A percentile compares a stretch with the other conserved stretches of the same genome.
Conservation (phyloP, 768 basidiomycete genomes). For the Leucocoprinus leucothites region DNA sequence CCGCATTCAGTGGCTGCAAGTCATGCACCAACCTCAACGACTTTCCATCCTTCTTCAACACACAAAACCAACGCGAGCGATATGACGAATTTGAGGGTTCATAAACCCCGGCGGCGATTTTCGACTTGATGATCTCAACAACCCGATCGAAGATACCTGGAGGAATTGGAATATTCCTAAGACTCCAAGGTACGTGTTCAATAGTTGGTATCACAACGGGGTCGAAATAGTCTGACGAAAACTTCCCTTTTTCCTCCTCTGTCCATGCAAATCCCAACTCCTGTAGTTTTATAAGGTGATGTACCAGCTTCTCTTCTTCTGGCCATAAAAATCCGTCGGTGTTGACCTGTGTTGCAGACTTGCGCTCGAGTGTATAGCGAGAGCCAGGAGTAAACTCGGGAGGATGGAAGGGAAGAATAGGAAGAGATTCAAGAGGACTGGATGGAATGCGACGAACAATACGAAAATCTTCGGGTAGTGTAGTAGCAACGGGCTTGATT, state of each 20-base stretch:
- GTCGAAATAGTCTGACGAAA: too few relatives aligned
- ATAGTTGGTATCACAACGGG: too few relatives aligned
- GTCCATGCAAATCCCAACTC: too few relatives aligned
- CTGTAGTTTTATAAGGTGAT: too few relatives aligned
- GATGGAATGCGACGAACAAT: constrained; percentile 24
- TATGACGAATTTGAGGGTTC: constrained; percentile 38
- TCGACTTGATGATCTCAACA: constrained; percentile 27
- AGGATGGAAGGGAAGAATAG: too few relatives aligned
- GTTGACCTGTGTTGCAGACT: constrained; percentile 16
- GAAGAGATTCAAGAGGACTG: too few relatives aligned
- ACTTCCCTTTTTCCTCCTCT: too few relatives aligned
- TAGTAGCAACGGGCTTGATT: too few relatives aligned
- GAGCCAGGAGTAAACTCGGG: too few relatives aligned
- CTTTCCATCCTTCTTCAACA: too few relatives aligned
- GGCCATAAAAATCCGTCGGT: constrained; percentile 20
- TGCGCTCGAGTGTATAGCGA: constrained; percentile 17
- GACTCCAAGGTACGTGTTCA: too few relatives aligned
- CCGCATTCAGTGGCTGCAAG: constrained; percentile 33
- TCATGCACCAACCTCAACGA: constrained; percentile 30
- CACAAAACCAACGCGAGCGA: constrained; percentile 38
- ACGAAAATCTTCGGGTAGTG: constrained; percentile 23
- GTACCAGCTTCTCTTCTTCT: too few relatives aligned
- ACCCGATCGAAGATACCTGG: constrained; percentile 29
- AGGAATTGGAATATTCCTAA: constrained; percentile 31
- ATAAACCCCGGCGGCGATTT: constrained; percentile 36